These are phyloP conservation scores for Aspergillus transmontanensis DNA, from an alignment of 2,329 filamentous ascomycete genomes.

Conservation along the genomic window DNA sequence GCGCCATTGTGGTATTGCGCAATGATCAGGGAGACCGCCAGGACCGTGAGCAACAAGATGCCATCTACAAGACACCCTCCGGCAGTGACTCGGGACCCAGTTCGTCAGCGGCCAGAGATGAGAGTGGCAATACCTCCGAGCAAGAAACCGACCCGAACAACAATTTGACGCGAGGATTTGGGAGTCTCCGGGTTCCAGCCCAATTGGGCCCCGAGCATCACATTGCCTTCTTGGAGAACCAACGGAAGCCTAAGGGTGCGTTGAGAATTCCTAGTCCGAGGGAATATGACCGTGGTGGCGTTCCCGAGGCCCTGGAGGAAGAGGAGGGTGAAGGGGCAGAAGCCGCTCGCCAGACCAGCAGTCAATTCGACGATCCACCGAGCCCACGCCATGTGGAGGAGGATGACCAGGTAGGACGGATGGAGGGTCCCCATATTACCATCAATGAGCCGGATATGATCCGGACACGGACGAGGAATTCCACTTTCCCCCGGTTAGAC, in stretches of 20 bases:
- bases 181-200: conserved; percentile 56
- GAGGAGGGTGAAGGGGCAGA: conserved; percentile 36
- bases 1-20: conserved; percentile 42
- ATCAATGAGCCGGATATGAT: conserved; percentile 50
- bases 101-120: conserved; percentile 23
- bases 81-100: conserved; percentile 29
- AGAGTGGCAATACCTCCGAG: conserved; percentile 24
- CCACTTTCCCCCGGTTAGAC: conserved; percentile 43
- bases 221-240: conserved; percentile 84
- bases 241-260: conserved; percentile 73
- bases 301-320: conserved; percentile 63
- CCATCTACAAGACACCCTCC: conserved; percentile 23
- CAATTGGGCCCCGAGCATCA: conserved; percentile 70
- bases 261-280: conserved; percentile 88
- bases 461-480: conserved; percentile 36
- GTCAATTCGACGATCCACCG: conserved; percentile 24
- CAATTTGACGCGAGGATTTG: conserved; percentile 32
- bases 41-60: conserved; percentile 19
- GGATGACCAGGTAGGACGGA: conserved; percentile 26
- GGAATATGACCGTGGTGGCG: conserved; percentile 81
- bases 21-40: conserved; percentile 34
- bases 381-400: conserved; percentile 21
- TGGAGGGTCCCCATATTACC: conserved; percentile 46
- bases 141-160: conserved; percentile 13
- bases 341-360: conserved; percentile 24